phyloP scores from a whole-genome alignment of 352 stramenopile species.

The Phytophthora lateralis region DNA sequence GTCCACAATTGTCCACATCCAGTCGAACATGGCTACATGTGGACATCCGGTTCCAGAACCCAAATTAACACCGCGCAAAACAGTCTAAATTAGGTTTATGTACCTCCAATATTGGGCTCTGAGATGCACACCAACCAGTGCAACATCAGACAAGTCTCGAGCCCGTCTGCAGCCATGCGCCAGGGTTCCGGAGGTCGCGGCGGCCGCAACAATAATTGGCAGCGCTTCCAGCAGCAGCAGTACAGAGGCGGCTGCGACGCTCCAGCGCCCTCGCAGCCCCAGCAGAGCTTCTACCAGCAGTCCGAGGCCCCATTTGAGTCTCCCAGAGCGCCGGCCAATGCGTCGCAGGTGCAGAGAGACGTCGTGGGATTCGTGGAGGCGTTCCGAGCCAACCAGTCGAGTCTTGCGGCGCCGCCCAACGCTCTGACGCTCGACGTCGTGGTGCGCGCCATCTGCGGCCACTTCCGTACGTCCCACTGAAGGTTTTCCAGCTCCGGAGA shows the following conservation, averaged over 20 bases:
- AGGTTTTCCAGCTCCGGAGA: background rate
- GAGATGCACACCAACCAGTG: conserved; percentile 18
- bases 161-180: background rate
- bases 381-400: conserved; percentile 58
- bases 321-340: conserved; percentile 5
- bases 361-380: conserved; percentile 65
- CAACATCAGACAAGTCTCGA: conserved; percentile 5
- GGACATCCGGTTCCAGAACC: background rate
- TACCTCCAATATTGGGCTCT: background rate
- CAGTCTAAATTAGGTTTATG: background rate
- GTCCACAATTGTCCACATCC: too few species aligned
- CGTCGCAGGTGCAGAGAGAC: conserved; percentile 40
- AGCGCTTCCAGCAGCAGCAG: conserved; percentile 43
- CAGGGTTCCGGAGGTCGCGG: conserved; percentile 21
- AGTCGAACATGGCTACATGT: background rate
- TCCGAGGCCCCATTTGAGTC: conserved; percentile 6
- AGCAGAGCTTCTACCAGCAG: conserved; percentile 13
- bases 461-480: conserved; percentile 56
- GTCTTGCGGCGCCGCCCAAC: conserved; percentile 51
- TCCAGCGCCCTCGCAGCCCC: background rate
- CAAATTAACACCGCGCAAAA: background rate
- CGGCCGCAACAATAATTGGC: conserved; percentile 37
- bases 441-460: conserved; percentile 59
- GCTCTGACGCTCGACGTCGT: conserved; percentile 54
- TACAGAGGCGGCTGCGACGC: conserved; percentile 1